Evolutionary conservation across 176 grass and related monocot genomes (phyloP).

Genomic region (Cymbopogon citratus): DNA sequence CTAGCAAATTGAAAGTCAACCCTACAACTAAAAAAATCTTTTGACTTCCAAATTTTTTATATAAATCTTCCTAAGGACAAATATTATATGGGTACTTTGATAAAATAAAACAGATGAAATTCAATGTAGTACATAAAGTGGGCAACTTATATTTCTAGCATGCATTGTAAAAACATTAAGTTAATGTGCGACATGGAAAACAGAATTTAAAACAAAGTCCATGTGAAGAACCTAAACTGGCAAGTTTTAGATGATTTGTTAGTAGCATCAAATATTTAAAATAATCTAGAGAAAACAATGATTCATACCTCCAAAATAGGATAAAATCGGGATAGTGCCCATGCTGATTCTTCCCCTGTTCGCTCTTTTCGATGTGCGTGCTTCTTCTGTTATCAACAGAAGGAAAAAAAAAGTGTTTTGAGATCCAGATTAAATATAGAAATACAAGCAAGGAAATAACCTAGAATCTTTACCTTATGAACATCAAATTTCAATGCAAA

Average conservation of each 20-base stretch:
- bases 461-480: slow-evolving; percentile 50
- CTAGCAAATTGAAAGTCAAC: not conserved
- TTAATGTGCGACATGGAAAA: not conserved
- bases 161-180: not conserved
- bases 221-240: slow-evolving; percentile 9
- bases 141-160: not conserved
- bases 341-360: slow-evolving; percentile 64
- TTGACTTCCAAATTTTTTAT: not conserved
- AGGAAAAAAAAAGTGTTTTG: slow-evolving; percentile 13
- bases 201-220: slow-evolving; percentile 8
- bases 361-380: slow-evolving; percentile 65
- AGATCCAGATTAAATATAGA: slow-evolving; percentile 11
- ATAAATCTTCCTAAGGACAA: not conserved
- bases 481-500: slow-evolving; percentile 95
- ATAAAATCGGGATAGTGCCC: slow-evolving; percentile 90
- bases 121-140: not conserved
- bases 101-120: not conserved
- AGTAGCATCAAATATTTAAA: slow-evolving; percentile 1
- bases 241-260: slow-evolving; percentile 8
- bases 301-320: slow-evolving; percentile 77
- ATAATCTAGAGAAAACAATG: not conserved
- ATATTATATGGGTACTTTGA: not conserved
- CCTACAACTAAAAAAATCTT: not conserved
- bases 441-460: slow-evolving; percentile 1
- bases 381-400: slow-evolving; percentile 63